Percentiles rank a stretch among this genome's conserved stretches.
Conservation (phyloP, 768 basidiomycete genomes). For the Exsudoporus frostii region DNA sequence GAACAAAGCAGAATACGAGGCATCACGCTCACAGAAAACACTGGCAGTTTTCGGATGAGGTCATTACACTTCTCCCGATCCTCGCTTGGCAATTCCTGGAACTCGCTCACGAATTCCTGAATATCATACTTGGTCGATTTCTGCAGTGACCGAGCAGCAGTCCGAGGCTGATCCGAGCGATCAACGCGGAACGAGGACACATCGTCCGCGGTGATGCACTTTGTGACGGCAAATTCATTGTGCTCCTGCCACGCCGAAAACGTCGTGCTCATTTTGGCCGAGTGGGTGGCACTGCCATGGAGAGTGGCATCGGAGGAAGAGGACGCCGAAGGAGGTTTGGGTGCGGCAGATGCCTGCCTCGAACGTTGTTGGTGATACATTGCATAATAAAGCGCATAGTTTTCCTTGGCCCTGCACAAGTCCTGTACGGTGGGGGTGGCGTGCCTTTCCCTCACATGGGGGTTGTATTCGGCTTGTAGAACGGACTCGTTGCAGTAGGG, state of each 20-base stretch:
- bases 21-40: conserved; percentile 18
- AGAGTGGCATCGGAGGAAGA: conserved; percentile 1
- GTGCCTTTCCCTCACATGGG: conserved; percentile 15
- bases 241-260: conserved; percentile 23
- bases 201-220: conserved; percentile 23
- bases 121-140: conserved; percentile 23
- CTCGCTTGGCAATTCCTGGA: conserved; percentile 6
- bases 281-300: neutral
- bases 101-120: conserved; percentile 16
- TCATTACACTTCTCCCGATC: conserved; percentile 18
- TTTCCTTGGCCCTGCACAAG: conserved; percentile 1
- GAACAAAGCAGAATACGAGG: neutral
- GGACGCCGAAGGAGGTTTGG: neutral
- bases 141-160: conserved; percentile 15
- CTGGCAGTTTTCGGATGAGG: conserved; percentile 16
- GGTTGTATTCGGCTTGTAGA: conserved; percentile 1
- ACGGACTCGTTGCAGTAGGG: conserved; percentile 9
- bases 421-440: conserved; percentile 8
- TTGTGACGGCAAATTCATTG: conserved; percentile 3
- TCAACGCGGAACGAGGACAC: conserved; percentile 22
- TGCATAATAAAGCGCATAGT: neutral
- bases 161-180: conserved; percentile 24
- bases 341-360: neutral
- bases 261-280: conserved; percentile 6
- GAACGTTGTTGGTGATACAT: neutral